Evolutionary conservation across 345 rosid genomes (phyloP).

Genomic region (Rhizophora apiculata): DNA sequence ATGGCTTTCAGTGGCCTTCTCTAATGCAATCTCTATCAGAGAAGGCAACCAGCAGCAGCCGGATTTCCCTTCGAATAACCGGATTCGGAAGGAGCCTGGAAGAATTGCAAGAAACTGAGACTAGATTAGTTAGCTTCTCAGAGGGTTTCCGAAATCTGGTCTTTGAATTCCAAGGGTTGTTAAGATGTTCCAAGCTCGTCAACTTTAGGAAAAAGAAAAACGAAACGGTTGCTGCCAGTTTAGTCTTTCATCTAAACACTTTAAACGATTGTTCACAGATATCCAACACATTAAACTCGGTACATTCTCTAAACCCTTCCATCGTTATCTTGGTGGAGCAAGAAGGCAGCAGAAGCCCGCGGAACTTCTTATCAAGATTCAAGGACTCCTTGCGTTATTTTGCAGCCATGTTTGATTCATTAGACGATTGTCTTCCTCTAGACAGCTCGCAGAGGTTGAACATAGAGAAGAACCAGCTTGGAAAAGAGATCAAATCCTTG

Average conservation of each 20-base stretch:
- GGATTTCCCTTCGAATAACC: slow-evolving; percentile 43
- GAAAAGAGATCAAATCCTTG: slow-evolving; percentile 54
- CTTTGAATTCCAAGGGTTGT: slow-evolving; percentile 58
- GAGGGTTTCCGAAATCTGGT: slow-evolving; percentile 43
- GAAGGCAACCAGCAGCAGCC: slow-evolving; percentile 34
- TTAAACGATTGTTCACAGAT: slow-evolving; percentile 22
- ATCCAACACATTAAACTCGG: slow-evolving; percentile 42
- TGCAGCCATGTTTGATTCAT: slow-evolving; percentile 70
- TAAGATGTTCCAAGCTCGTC: slow-evolving; percentile 32
- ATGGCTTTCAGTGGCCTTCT: slow-evolving; percentile 75
- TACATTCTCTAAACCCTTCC: slow-evolving; percentile 46
- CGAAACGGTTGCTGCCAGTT: slow-evolving; percentile 55
- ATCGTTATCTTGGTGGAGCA: slow-evolving; percentile 52
- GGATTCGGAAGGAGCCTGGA: slow-evolving; percentile 46
- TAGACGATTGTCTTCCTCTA: slow-evolving; percentile 58
- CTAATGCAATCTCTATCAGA: slow-evolving; percentile 66
- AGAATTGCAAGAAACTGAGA: slow-evolving; percentile 57
- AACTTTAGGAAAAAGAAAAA: slow-evolving; percentile 43
- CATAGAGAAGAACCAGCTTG: slow-evolving; percentile 62
- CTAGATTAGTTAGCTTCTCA: slow-evolving; percentile 49
- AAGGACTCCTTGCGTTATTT: slow-evolving; percentile 62
- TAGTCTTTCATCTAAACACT: slow-evolving; percentile 49
- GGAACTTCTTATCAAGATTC: slow-evolving; percentile 53
- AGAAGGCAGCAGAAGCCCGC: slow-evolving; percentile 43
- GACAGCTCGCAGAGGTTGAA: slow-evolving; percentile 50